Evolutionary conservation across 2,329 filamentous ascomycete genomes (phyloP).

Genomic region (Diaporthe capsici): DNA sequence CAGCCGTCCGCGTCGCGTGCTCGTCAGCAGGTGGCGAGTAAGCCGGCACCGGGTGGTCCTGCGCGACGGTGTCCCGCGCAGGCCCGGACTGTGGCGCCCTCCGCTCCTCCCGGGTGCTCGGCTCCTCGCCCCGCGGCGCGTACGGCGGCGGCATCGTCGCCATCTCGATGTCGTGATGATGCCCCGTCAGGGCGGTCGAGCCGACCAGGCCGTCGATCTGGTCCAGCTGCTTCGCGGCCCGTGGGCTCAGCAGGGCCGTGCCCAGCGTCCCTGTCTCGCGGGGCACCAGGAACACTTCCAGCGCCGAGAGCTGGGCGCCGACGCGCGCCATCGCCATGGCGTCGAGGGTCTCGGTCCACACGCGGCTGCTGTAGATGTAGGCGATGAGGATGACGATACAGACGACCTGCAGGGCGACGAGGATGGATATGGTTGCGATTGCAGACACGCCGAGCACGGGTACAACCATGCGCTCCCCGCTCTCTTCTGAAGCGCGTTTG

Average conservation of each 20-base stretch:
- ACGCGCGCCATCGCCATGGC: constrained; percentile 36
- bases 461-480: not conserved
- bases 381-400: constrained; percentile 26
- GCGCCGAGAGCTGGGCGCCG: constrained; percentile 35
- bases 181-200: not conserved
- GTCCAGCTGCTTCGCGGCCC: not conserved
- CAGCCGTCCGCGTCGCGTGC: not conserved
- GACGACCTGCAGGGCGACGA: constrained; percentile 32
- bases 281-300: constrained; percentile 16
- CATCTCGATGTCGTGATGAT: constrained; percentile 22
- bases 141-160: constrained; percentile 29
- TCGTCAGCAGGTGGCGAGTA: constrained; percentile 7
- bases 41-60: not conserved
- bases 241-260: not conserved
- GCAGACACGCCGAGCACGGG: not conserved
- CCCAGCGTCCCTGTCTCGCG: constrained; percentile 17
- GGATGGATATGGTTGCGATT: constrained; percentile 21
- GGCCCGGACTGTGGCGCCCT: not conserved
- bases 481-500: not conserved
- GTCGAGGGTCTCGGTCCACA: constrained; percentile 41
- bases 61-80: not conserved
- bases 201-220: constrained; percentile 36
- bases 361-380: constrained; percentile 36
- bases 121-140: constrained; percentile 9
- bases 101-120: not conserved